A percentile compares a stretch with the other conserved stretches of the same genome.
Evolutionary conservation across 208 protist species (phyloP).

Genomic region (Borovskyia barvae): DNA sequence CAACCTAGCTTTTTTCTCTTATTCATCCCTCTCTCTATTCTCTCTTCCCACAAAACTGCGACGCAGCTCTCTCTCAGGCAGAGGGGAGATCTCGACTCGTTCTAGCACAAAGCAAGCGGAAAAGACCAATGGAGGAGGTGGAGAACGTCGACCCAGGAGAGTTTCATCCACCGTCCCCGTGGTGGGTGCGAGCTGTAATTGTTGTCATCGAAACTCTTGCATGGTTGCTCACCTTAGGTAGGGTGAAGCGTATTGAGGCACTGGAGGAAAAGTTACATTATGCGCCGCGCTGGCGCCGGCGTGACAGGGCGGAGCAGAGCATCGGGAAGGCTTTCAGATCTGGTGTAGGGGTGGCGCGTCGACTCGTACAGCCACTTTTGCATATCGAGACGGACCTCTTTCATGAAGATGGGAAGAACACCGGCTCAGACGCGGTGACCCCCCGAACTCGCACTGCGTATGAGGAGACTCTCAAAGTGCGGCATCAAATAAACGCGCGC

Average conservation of each 20-base stretch:
- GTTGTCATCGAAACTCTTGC: conserved; percentile 17
- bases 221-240: conserved; percentile 31
- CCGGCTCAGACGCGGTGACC: conserved; percentile 10
- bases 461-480: conserved; percentile 20
- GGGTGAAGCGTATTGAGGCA: conserved; percentile 16
- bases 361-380: conserved; percentile 33
- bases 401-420: conserved; percentile 8
- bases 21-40: too few species aligned
- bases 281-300: conserved; percentile 23
- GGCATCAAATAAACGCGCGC: conserved; percentile 28
- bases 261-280: conserved; percentile 14
- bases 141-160: too few species aligned
- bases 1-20: too few species aligned
- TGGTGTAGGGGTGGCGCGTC: conserved; percentile 22
- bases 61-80: too few species aligned
- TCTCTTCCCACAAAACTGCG: too few species aligned
- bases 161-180: conserved; percentile 2
- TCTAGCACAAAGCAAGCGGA: too few species aligned
- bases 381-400: conserved; percentile 48
- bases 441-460: conserved; percentile 21
- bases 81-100: too few species aligned
- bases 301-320: conserved; percentile 20
- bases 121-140: too few species aligned
- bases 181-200: conserved; percentile 16
- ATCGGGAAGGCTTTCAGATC: conserved; percentile 20